Evolutionary conservation across 2,329 filamentous ascomycete species (phyloP).

Genomic region (Penicillium sp.): DNA sequence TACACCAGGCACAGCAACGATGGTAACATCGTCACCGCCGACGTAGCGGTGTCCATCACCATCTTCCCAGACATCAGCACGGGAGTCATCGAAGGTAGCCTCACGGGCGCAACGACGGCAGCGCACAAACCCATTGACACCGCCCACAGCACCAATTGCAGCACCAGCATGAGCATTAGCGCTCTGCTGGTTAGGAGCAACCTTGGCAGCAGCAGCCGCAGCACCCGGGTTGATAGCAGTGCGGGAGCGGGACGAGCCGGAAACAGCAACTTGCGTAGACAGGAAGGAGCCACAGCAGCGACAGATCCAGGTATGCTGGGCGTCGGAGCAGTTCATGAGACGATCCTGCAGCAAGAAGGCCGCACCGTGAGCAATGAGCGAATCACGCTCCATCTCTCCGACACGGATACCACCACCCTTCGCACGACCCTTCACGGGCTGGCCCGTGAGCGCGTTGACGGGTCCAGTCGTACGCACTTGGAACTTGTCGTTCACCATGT

Average conservation of each 20-base stretch:
- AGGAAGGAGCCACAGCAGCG: constrained; percentile 86
- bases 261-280: constrained; percentile 63
- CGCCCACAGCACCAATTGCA: constrained; percentile 57
- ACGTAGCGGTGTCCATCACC: constrained; percentile 78
- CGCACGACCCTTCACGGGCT: constrained; percentile 95
- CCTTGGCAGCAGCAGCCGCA: constrained; percentile 30
- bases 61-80: constrained; percentile 83
- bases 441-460: constrained; percentile 83
- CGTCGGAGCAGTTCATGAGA: constrained; percentile 95
- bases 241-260: constrained; percentile 26
- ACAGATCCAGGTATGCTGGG: constrained; percentile 85
- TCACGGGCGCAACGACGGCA: constrained; percentile 75
- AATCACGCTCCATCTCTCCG: constrained; percentile 98
- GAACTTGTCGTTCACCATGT: constrained; percentile 99
- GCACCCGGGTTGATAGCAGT: constrained; percentile 29
- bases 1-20: constrained; percentile 89
- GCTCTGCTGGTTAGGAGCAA: constrained; percentile 26
- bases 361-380: constrained; percentile 88
- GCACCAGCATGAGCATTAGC: constrained; percentile 43
- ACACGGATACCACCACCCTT: constrained; percentile 98
- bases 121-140: constrained; percentile 61
- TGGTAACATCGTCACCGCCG: constrained; percentile 84
- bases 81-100: constrained; percentile 60
- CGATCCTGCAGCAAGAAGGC: constrained; percentile 94
- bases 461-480: constrained; percentile 95